Percentiles rank a stretch among this genome's conserved stretches.
Conservation (phyloP, 352 stramenopile genomes). For the Phytopythium ostracodes region DNA sequence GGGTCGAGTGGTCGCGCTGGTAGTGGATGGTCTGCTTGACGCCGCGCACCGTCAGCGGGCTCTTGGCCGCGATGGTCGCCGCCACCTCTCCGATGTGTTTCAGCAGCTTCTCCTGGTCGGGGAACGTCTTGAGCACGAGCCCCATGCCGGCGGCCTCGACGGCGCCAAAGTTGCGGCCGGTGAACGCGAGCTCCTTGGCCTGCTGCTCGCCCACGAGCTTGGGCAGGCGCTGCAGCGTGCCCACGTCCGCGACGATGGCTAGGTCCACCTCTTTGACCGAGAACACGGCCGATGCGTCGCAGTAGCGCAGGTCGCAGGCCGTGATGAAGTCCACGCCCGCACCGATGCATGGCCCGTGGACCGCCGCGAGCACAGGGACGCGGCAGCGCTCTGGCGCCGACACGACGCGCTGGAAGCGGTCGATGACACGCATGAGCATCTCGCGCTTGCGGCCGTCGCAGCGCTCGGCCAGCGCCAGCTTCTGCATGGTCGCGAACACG, state of each 20-base stretch:
- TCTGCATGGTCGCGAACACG: conserved; percentile 78
- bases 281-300: conserved; percentile 76
- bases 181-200: conserved; percentile 84
- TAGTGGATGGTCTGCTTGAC: conserved; percentile 89
- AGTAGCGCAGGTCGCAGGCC: conserved; percentile 84
- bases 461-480: conserved; percentile 43
- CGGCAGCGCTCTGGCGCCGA: conserved; percentile 81
- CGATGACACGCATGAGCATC: conserved; percentile 70
- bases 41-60: conserved; percentile 78
- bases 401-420: conserved; percentile 79
- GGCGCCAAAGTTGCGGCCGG: conserved; percentile 74
- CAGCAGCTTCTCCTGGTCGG: conserved; percentile 57
- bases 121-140: conserved; percentile 70
- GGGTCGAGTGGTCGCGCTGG: conserved; percentile 80
- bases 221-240: conserved; percentile 82
- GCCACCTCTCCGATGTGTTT: conserved; percentile 51
- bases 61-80: conserved; percentile 73
- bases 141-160: conserved; percentile 72
- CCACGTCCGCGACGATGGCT: conserved; percentile 86
- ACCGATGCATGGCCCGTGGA: conserved; percentile 82
- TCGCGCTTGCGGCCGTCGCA: conserved; percentile 86
- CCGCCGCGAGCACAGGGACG: conserved; percentile 78
- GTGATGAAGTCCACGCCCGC: conserved; percentile 87
- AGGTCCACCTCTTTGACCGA: conserved; percentile 88
- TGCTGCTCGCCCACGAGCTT: conserved; percentile 82